phyloP scores from a whole-genome alignment of 306 rosid species.

The Spatholobus suberectus region DNA sequence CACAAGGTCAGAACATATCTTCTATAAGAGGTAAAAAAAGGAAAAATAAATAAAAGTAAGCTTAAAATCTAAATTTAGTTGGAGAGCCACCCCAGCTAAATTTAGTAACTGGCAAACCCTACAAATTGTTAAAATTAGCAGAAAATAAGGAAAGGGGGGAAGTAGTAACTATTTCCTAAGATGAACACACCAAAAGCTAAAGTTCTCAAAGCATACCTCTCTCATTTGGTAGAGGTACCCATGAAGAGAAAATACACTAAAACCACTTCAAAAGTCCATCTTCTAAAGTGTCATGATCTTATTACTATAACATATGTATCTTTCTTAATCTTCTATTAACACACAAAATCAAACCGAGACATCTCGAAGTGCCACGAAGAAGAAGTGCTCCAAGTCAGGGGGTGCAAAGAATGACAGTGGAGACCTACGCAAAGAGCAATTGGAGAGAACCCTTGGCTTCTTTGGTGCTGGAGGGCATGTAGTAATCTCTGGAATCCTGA shows the following conservation, averaged over 20 bases:
- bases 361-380: conserved; percentile 63
- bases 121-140: conserved; percentile 52
- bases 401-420: conserved; percentile 90
- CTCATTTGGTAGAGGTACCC: conserved; percentile 28
- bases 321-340: conserved; percentile 33
- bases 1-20: conserved; percentile 63
- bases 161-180: conserved; percentile 46
- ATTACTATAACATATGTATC: conserved; percentile 29
- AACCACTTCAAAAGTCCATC: conserved; percentile 52
- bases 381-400: conserved; percentile 91
- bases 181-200: conserved; percentile 50
- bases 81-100: conserved; percentile 56
- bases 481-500: conserved; percentile 73
- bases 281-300: conserved; percentile 46
- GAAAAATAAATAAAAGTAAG: conserved; percentile 3
- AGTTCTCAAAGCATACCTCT: conserved; percentile 30
- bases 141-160: conserved; percentile 21
- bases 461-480: conserved; percentile 96
- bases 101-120: conserved; percentile 57
- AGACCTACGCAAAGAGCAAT: conserved; percentile 59
- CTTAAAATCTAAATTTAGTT: conserved; percentile 49
- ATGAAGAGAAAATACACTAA: conserved; percentile 12
- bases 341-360: conserved; percentile 70
- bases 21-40: not conserved
- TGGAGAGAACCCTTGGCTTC: conserved; percentile 67